Evolutionary conservation across 306 rosid species (phyloP), one percentile per base, ranked within the genome.

Genomic region (Sechiopsis laciniata): DNA sequence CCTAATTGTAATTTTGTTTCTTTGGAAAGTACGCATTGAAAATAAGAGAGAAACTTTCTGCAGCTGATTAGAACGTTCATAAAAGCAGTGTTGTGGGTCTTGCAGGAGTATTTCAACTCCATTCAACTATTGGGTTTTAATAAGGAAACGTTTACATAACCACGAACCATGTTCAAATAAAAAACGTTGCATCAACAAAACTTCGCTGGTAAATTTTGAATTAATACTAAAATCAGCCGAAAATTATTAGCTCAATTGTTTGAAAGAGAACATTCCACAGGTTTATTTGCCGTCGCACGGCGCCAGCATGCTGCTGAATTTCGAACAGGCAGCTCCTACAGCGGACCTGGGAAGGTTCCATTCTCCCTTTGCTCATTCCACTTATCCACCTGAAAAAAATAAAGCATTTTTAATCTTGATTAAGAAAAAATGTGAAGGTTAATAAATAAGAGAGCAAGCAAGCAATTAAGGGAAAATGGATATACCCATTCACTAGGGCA

Each of bases 401-500:
- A 26, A 26, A 26, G 3, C 32, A 26, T 26, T 26, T 26, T 26
- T 26, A 26, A 26, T 26, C 32, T 37, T 37, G 48, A 42, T 42
- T 42, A 42, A 42, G 48, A 42, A 42, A 40, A 37, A 37, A 37
- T 0, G 45, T 37, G 45, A 37, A 37, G 45, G 45, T 37, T 5
- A 5, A 37, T 37, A 37, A 37, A 37, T 37, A 0, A 37, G 45
- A 37, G 7, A 37, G 45, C 48, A 42, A 37, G 45, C 48, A 42
- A 42, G 1, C 11, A 42, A 42, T 42, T 42, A 1, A 7, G 48
- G 12, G 52, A 46, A 46, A 51, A 51, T 56, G 75, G 90, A 8
- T 8, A 75, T 89, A 94, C 99, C 99, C 96, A 94, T 91, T 94
- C 99, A 58, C 91, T 96, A 61, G 99, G 99, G 87, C 99, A 94